Conservation (phyloP, 257 asterid species). For the Henckelia pumila region DNA sequence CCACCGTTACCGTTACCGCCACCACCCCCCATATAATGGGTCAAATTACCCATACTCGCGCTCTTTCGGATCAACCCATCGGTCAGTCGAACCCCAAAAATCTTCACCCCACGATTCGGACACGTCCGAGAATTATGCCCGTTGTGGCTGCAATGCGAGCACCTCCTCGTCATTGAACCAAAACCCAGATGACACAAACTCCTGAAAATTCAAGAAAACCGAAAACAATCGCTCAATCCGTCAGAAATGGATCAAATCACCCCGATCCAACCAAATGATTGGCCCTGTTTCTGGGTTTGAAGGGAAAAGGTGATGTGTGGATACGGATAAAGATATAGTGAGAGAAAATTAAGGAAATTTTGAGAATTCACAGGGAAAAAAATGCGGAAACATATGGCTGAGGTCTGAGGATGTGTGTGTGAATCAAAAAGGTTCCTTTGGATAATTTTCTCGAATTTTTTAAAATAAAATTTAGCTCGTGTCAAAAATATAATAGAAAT, state of each 20-base stretch:
- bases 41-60: slow-evolving; percentile 97
- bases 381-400: neutral
- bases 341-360: no score
- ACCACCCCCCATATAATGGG: slow-evolving; percentile 63
- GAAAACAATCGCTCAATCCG: neutral
- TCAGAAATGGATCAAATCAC: neutral
- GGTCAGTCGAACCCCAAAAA: slow-evolving; percentile 95
- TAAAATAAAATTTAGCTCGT: neutral
- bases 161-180: slow-evolving; percentile 73
- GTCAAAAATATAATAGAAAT: neutral
- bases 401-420: neutral
- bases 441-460: neutral
- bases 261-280: neutral
- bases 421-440: neutral
- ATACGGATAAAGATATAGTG: neutral
- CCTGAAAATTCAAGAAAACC: neutral
- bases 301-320: neutral
- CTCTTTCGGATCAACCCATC: slow-evolving; percentile 98
- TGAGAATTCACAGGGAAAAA: neutral
- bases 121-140: slow-evolving; percentile 98
- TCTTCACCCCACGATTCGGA: slow-evolving; percentile 98
- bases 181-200: no score
- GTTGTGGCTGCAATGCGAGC: slow-evolving; percentile 99
- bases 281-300: neutral
- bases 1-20: slow-evolving; percentile 60